phyloP scores from a whole-genome alignment of 2,329 filamentous ascomycete genomes.

The Verticillium albo-atrum region DNA sequence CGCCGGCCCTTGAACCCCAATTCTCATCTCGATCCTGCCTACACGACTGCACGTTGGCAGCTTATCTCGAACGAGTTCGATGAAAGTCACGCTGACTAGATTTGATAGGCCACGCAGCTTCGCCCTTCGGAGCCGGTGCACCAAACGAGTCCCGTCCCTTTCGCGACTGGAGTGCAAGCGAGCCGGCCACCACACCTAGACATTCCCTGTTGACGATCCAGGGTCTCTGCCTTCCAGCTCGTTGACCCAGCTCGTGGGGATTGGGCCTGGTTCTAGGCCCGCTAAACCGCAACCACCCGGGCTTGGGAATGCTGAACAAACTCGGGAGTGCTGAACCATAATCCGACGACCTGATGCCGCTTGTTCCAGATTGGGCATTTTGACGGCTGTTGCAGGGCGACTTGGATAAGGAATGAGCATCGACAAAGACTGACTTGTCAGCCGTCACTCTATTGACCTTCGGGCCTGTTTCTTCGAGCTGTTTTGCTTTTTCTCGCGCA shows the following conservation, averaged over 20 bases:
- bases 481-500: constrained; percentile 43
- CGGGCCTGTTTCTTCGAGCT: constrained; percentile 43
- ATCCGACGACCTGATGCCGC: neutral
- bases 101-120: too few relatives aligned
- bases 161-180: too few relatives aligned
- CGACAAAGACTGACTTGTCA: neutral
- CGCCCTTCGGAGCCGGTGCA: too few relatives aligned
- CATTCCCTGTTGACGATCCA: neutral
- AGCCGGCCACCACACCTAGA: too few relatives aligned
- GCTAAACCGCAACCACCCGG: neutral
- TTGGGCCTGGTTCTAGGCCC: neutral
- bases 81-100: too few relatives aligned
- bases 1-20: too few relatives aligned
- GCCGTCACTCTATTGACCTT: neutral
- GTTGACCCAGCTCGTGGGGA: neutral
- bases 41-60: too few relatives aligned
- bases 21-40: too few relatives aligned
- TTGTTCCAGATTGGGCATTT: neutral
- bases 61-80: too few relatives aligned
- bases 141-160: too few relatives aligned
- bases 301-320: neutral
- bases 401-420: neutral
- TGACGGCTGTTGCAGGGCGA: neutral
- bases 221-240: neutral
- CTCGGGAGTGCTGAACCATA: neutral